Conservation (phyloP, 192 early-diverging fungal species). For the Backusella liffmaniae region DNA sequence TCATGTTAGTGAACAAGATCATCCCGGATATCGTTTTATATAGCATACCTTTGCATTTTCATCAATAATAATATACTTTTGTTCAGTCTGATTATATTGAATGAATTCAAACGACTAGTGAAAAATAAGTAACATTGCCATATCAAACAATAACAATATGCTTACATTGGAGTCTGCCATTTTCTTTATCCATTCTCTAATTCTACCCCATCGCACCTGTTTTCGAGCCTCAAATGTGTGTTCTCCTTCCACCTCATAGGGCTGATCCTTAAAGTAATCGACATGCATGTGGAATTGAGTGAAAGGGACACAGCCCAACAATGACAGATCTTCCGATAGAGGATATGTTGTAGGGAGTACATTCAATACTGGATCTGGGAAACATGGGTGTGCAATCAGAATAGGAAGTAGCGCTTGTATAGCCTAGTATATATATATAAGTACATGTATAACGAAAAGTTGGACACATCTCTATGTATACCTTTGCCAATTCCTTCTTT, state of each 20-base stretch:
- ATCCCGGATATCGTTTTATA: background rate
- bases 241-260: conserved; percentile 5
- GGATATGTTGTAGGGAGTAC: conserved; percentile 24
- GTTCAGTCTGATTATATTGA: conserved; percentile 31
- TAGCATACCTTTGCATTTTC: conserved; percentile 40
- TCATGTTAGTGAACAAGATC: background rate
- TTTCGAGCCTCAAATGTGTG: conserved; percentile 18
- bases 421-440: background rate
- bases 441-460: background rate
- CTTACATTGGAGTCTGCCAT: conserved; percentile 34
- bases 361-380: conserved; percentile 22
- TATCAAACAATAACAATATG: background rate
- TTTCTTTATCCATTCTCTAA: conserved; percentile 29
- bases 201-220: conserved; percentile 36
- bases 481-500: conserved; percentile 16
- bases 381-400: conserved; percentile 18
- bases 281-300: conserved; percentile 27
- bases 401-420: conserved; percentile 19
- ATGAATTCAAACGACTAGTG: conserved; percentile 41
- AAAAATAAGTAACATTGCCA: conserved; percentile 2
- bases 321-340: conserved; percentile 35
- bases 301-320: conserved; percentile 40
- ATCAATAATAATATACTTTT: conserved; percentile 38
- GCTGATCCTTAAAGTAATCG: conserved; percentile 33
- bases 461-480: background rate